Evolutionary conservation across 2,329 filamentous ascomycete genomes (phyloP).

Genomic region (Tolypocladium album): DNA sequence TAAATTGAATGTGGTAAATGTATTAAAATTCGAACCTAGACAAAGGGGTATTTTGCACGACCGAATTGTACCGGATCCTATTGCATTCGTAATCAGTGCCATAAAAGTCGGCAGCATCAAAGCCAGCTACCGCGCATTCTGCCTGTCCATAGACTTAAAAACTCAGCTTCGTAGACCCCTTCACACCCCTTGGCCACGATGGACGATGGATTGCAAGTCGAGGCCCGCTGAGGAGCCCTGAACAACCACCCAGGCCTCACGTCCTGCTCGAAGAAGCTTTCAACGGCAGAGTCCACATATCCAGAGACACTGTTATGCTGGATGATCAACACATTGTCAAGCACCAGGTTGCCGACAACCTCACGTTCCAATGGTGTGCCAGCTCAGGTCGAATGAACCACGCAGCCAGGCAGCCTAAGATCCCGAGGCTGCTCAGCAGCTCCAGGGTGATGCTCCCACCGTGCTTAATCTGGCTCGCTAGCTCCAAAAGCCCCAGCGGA

Average conservation of each 20-base stretch:
- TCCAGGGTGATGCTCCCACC: constrained; percentile 60
- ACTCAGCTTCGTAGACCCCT: background rate
- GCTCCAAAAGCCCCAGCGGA: constrained; percentile 65
- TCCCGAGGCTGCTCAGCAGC: constrained; percentile 60
- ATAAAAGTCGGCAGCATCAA: background rate
- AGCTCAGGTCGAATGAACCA: constrained; percentile 36
- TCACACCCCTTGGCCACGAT: background rate
- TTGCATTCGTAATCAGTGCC: background rate
- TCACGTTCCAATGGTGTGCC: constrained; percentile 5
- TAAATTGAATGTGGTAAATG: background rate
- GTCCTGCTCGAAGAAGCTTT: background rate
- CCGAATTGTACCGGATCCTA: background rate
- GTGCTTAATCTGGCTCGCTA: constrained; percentile 54
- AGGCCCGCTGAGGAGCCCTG: background rate
- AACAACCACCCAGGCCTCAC: background rate
- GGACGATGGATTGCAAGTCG: background rate
- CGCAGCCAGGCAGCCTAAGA: constrained; percentile 61
- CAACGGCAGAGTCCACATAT: too few species aligned
- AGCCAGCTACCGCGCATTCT: background rate
- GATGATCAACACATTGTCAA: background rate
- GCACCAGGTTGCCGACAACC: constrained; percentile 1
- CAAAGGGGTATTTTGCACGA: background rate
- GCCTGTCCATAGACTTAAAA: background rate
- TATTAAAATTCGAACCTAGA: background rate
- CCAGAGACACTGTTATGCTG: background rate